Evolutionary conservation across 345 rosid species (phyloP), one percentile per base, ranked within the genome.

Genomic region (Boechera retrofracta): DNA sequence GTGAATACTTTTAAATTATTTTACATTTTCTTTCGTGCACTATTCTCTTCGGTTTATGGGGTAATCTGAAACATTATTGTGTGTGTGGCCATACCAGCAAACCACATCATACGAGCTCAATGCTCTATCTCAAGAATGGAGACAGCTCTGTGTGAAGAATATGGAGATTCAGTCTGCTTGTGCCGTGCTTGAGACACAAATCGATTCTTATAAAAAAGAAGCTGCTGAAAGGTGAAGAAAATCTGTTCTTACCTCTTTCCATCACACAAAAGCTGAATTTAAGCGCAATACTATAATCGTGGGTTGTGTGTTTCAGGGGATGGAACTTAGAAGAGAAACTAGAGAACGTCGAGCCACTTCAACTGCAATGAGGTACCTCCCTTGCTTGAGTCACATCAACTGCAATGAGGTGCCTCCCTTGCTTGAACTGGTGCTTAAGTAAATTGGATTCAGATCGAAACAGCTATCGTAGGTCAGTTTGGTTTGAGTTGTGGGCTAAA

Each of bases 101-200:
- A 91, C 87, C 56, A 91, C 98, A 75, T 92, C 90, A 8, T 87
- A 86, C 52, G 99, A 95, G 87, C 91, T 92, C 36, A 86, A 85
- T 82, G 92, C 98, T 71, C 83, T 92, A 71, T 86, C 97, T 11
- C 82, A 88, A 15, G 96, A 95, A 83, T 95, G 99, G 99, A 89
- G 84, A 82, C 94, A 91, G 75, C 97, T 95, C 57, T 88, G 96
- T 74, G 75, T 71, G 67, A 95, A 95, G 83, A 95, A 92, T 64
- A 91, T 91, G 78, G 93, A 89, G 77, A 95, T 95, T 58, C 94
- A 86, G 60, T 81, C 86, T 66, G 96, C 94, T n/a, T 91, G 97
- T 77, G 76, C 84, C 49, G 67, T 80, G 68, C 73, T 89, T 58
- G 92, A 92, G 80, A 83, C 81, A 42, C 89, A 87, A 60, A 72